Evolutionary conservation across 1,284 basidiomycete genomes (phyloP).

Genomic region (Tilletia indica): DNA sequence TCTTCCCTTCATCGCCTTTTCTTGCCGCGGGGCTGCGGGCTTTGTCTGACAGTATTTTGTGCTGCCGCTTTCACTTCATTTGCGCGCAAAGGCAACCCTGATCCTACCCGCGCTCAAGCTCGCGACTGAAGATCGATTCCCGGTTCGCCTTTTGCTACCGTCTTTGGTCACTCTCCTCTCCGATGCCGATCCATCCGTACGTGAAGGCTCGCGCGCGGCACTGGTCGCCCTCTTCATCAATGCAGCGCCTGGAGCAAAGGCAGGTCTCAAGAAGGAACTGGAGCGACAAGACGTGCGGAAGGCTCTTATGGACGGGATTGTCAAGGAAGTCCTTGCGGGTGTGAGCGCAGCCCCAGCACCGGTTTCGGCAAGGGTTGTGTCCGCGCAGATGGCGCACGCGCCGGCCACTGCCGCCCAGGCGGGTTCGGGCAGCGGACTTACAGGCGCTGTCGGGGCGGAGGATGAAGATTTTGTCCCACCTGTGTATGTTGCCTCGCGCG

Average conservation of each 20-base stretch:
- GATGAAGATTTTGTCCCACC: constrained; percentile 38
- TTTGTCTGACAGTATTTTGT: too few relatives aligned
- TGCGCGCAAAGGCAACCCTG: constrained; percentile 24
- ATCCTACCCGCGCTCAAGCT: constrained; percentile 30
- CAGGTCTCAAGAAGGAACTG: constrained; percentile 90
- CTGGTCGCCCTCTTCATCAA: constrained; percentile 81
- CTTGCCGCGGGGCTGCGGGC: too few relatives aligned
- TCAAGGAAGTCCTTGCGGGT: constrained; percentile 56
- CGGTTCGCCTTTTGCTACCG: constrained; percentile 77
- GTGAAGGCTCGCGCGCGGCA: constrained; percentile 76
- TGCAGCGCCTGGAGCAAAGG: constrained; percentile 75
- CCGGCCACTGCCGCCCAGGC: background rate
- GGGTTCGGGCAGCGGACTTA: background rate
- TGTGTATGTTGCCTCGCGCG: constrained; percentile 73
- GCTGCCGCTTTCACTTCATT: background rate
- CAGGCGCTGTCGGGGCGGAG: background rate
- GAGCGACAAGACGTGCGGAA: constrained; percentile 79
- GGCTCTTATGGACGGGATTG: constrained; percentile 65
- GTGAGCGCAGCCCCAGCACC: background rate
- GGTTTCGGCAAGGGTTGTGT: background rate
- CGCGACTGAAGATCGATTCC: constrained; percentile 60
- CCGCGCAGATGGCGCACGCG: background rate
- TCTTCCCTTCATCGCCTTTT: background rate
- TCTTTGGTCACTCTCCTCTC: constrained; percentile 79
- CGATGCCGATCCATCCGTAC: constrained; percentile 84